Percentiles rank a stretch among this genome's conserved stretches.
These are phyloP conservation scores for Myochromella boudieri DNA, from an alignment of 768 basidiomycete genomes.

Conservation along the genomic window DNA sequence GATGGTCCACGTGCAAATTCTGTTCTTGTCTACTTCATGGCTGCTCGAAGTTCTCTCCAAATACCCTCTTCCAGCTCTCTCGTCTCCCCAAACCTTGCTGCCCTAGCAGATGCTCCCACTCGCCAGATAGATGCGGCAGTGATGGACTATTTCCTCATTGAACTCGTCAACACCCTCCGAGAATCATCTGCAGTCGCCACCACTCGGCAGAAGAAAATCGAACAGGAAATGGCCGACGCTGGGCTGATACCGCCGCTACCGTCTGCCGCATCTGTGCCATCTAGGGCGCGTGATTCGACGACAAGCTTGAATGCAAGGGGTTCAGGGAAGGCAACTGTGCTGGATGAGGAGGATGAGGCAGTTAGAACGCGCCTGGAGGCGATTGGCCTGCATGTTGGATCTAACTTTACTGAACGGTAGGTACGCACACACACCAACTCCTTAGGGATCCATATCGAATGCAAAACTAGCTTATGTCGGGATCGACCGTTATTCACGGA, in stretches of 20 bases:
- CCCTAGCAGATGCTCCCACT: slow-evolving; percentile 63
- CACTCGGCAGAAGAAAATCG: slow-evolving; percentile 63
- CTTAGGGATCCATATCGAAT: neutral
- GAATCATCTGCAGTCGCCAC: slow-evolving; percentile 74
- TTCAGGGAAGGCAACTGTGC: slow-evolving; percentile 29
- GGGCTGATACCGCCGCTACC: slow-evolving; percentile 63
- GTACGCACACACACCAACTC: slow-evolving; percentile 17
- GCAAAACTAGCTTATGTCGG: slow-evolving; percentile 47
- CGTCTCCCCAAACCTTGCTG: slow-evolving; percentile 35
- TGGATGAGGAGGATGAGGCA: slow-evolving; percentile 75
- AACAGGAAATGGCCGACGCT: slow-evolving; percentile 78
- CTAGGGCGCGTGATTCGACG: slow-evolving; percentile 35
- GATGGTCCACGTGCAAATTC: slow-evolving; percentile 6
- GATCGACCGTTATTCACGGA: slow-evolving; percentile 76
- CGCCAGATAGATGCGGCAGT: slow-evolving; percentile 63
- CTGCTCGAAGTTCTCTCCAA: slow-evolving; percentile 33
- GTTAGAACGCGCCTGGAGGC: slow-evolving; percentile 69
- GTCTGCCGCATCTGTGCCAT: slow-evolving; percentile 29
- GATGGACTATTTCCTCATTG: slow-evolving; percentile 87
- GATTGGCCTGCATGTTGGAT: slow-evolving; percentile 85
- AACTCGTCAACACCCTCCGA: slow-evolving; percentile 72
- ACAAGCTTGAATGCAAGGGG: slow-evolving; percentile 41
- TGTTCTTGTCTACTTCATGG: no score
- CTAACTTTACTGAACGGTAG: slow-evolving; percentile 83
- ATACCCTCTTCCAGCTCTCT: slow-evolving; percentile 23